Evolutionary conservation across 1,284 basidiomycete species (phyloP).

Genomic region (Moesziomyces aphidis): DNA sequence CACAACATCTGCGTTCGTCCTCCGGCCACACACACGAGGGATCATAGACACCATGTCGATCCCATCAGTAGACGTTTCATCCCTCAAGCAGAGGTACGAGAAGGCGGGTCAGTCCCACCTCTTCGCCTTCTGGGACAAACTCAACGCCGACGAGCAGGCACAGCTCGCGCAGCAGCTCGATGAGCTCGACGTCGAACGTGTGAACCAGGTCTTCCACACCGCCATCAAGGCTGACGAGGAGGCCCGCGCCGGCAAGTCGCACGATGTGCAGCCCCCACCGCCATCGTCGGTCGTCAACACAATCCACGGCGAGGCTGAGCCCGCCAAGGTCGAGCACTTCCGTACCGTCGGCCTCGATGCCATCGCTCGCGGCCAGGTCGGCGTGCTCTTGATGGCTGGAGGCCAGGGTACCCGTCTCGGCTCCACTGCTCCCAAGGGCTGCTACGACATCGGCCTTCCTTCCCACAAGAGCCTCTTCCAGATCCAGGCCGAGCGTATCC

Average conservation of each 20-base stretch:
- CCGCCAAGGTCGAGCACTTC: slow-evolving; percentile 71
- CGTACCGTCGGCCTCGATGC: slow-evolving; percentile 80
- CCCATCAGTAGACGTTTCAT: slow-evolving; percentile 32
- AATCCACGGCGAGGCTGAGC: slow-evolving; percentile 49
- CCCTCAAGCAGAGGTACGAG: slow-evolving; percentile 67
- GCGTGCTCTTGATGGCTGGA: slow-evolving; percentile 94
- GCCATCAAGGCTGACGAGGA: slow-evolving; percentile 79
- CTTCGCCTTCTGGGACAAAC: slow-evolving; percentile 84
- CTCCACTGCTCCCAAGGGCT: slow-evolving; percentile 92
- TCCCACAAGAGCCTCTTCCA: slow-evolving; percentile 95
- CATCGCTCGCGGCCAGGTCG: slow-evolving; percentile 84
- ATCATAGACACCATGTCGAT: slow-evolving; percentile 20
- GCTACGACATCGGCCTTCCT: slow-evolving; percentile 95
- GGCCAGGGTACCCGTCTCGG: slow-evolving; percentile 97
- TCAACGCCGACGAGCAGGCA: slow-evolving; percentile 77
- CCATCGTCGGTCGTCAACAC: slow-evolving; percentile 50
- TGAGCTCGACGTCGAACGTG: slow-evolving; percentile 85
- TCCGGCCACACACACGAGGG: background rate
- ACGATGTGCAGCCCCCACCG: slow-evolving; percentile 60
- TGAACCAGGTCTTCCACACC: slow-evolving; percentile 86
- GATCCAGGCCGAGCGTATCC: slow-evolving; percentile 94
- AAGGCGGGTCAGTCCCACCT: slow-evolving; percentile 88
- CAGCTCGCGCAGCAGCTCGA: slow-evolving; percentile 80
- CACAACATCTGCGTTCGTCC: background rate
- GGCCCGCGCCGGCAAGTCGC: slow-evolving; percentile 70